phyloP scores from a whole-genome alignment of 2,329 filamentous ascomycete species.

The Scedosporium apiospermum region DNA sequence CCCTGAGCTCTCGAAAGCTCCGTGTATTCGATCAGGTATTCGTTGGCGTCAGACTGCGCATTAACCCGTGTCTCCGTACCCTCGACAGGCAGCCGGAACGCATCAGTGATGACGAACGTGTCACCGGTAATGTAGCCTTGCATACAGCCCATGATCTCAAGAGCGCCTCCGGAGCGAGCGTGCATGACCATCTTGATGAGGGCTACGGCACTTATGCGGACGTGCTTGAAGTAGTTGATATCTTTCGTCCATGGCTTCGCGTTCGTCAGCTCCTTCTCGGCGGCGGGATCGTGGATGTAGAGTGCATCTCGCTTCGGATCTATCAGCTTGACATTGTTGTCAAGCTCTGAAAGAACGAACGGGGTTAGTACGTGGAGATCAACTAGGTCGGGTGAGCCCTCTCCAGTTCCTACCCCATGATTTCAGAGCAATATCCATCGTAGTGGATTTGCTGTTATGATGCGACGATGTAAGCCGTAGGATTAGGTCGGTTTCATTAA shows the following conservation, averaged over 20 bases:
- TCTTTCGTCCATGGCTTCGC: constrained; percentile 68
- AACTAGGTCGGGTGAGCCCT: neutral
- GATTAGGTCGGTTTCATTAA: neutral
- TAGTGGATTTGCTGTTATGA: constrained; percentile 3
- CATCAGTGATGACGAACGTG: constrained; percentile 85
- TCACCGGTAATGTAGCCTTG: constrained; percentile 83
- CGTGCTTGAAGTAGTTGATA: constrained; percentile 81
- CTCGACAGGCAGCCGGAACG: constrained; percentile 87
- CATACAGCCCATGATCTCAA: constrained; percentile 98
- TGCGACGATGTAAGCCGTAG: neutral
- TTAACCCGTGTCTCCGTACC: constrained; percentile 98
- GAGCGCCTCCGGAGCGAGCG: constrained; percentile 80
- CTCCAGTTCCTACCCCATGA: constrained; percentile 16
- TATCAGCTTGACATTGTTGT: constrained; percentile 75
- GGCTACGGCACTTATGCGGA: constrained; percentile 87
- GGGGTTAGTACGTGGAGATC: too few relatives aligned
- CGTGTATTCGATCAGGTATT: constrained; percentile 89
- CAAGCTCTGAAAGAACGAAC: constrained; percentile 54
- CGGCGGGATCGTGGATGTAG: constrained; percentile 66
- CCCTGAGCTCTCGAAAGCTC: constrained; percentile 65
- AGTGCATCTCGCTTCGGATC: constrained; percentile 84
- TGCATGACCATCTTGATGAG: constrained; percentile 99
- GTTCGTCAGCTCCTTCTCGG: constrained; percentile 56
- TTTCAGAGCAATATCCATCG: constrained; percentile 18
- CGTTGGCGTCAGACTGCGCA: constrained; percentile 89